Conservation (phyloP, 306 rosid genomes). For the Chamaecrista fasciculata region DNA sequence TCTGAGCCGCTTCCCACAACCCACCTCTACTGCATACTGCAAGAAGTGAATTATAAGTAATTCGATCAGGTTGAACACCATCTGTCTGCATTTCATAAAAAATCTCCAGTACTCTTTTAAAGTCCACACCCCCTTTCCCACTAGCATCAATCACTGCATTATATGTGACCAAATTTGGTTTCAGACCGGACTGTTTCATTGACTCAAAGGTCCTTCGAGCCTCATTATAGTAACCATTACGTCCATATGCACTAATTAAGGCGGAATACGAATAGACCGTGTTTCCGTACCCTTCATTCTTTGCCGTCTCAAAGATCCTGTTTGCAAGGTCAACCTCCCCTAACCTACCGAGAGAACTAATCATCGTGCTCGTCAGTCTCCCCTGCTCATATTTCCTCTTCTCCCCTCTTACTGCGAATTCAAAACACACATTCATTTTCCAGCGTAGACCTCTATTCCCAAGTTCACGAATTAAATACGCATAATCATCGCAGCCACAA, state of each 20-base stretch:
- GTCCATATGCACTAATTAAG: conserved; percentile 78
- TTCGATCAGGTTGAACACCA: conserved; percentile 69
- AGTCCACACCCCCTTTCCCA: conserved; percentile 73
- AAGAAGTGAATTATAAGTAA: conserved; percentile 83
- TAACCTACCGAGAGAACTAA: conserved; percentile 87
- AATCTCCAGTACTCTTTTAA: conserved; percentile 57
- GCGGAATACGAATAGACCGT: conserved; percentile 78
- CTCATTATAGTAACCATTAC: conserved; percentile 56
- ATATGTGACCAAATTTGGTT: conserved; percentile 83
- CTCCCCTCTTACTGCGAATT: conserved; percentile 63
- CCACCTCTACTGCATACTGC: conserved; percentile 75
- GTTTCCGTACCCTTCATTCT: conserved; percentile 70
- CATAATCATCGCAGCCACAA: conserved; percentile 63
- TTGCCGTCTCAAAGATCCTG: conserved; percentile 55
- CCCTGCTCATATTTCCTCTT: conserved; percentile 58
- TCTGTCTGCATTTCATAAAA: conserved; percentile 65
- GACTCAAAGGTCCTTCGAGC: conserved; percentile 57
- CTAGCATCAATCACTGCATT: conserved; percentile 86
- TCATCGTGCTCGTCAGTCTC: conserved; percentile 76
- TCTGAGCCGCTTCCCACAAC: conserved; percentile 71
- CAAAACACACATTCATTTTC: conserved; percentile 58
- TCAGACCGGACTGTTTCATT: conserved; percentile 63
- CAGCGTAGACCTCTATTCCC: conserved; percentile 66
- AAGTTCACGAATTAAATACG: conserved; percentile 59
- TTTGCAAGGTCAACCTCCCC: conserved; percentile 69